phyloP scores from a whole-genome alignment of 768 basidiomycete species.

The Termitomyces sp. region DNA sequence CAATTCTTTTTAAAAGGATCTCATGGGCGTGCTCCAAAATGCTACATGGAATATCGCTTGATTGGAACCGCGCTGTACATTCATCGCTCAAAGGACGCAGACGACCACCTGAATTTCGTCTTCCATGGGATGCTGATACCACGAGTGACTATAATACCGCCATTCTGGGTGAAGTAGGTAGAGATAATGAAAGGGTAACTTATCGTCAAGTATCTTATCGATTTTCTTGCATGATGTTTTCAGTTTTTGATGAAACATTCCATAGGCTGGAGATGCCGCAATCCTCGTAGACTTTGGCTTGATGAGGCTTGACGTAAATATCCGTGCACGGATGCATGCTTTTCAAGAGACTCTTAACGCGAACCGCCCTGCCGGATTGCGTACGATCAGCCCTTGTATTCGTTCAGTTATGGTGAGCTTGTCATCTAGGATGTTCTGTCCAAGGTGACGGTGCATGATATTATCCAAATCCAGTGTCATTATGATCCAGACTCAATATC shows the following conservation, averaged over 20 bases:
- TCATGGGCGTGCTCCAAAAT: constrained; percentile 26
- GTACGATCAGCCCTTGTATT: constrained; percentile 44
- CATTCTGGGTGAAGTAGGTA: not conserved
- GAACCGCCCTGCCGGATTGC: constrained; percentile 27
- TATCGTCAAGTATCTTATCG: constrained; percentile 44
- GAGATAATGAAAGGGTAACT: constrained; percentile 23
- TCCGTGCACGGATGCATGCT: constrained; percentile 54
- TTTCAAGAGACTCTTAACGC: constrained; percentile 36
- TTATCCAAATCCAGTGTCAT: constrained; percentile 2
- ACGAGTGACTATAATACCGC: not conserved
- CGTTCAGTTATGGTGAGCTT: constrained; percentile 51
- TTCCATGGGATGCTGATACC: not conserved
- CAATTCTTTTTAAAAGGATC: constrained; percentile 46
- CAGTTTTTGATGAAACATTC: not conserved
- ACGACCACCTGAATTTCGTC: not conserved
- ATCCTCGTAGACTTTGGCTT: constrained; percentile 60
- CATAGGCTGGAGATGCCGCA: constrained; percentile 55
- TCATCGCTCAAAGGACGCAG: not conserved
- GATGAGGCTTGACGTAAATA: constrained; percentile 44
- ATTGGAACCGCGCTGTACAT: not conserved
- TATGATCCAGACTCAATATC: constrained; percentile 38
- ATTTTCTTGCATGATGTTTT: not conserved
- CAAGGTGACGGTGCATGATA: constrained; percentile 12
- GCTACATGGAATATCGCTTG: not conserved
- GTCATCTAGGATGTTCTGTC: constrained; percentile 48